Percentiles rank a stretch among this genome's conserved stretches.
Evolutionary conservation across 805 yeast species (phyloP).

Genomic region (Kazachstania psychrophila): DNA sequence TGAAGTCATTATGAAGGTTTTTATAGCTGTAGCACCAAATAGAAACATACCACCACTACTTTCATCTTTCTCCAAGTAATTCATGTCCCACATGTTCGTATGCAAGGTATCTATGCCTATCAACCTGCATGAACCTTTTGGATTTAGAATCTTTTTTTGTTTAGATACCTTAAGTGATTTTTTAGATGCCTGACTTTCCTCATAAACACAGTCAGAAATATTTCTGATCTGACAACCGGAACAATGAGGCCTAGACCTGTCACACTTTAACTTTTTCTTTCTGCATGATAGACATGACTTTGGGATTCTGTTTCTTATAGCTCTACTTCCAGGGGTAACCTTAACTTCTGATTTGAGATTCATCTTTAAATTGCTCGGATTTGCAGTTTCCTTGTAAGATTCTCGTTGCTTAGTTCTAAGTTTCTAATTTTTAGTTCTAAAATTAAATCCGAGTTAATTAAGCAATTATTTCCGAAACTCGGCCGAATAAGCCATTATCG

Average conservation of each 20-base stretch:
- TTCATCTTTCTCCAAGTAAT: too few relatives aligned
- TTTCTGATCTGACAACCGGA: not conserved
- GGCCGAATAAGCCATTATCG: too few relatives aligned
- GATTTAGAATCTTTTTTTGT: too few relatives aligned
- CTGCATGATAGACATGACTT: not conserved
- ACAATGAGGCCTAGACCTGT: not conserved
- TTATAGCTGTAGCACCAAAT: not conserved
- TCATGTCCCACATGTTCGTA: too few relatives aligned
- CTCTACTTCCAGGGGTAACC: too few relatives aligned
- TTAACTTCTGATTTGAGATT: too few relatives aligned
- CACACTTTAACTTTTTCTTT: not conserved
- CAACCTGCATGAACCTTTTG: too few relatives aligned
- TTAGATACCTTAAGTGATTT: too few relatives aligned
- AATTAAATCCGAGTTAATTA: not conserved
- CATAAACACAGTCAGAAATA: not conserved
- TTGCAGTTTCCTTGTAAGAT: not conserved
- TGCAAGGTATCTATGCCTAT: not conserved
- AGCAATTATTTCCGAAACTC: not conserved
- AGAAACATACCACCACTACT: too few relatives aligned
- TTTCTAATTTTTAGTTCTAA: not conserved
- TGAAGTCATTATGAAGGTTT: not conserved
- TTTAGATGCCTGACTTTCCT: too few relatives aligned
- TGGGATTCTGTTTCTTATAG: conserved; percentile 1
- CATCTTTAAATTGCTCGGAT: too few relatives aligned
- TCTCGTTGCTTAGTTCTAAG: not conserved